Evolutionary conservation across 257 asterid genomes (phyloP).

Genomic region (Mentha longifolia): DNA sequence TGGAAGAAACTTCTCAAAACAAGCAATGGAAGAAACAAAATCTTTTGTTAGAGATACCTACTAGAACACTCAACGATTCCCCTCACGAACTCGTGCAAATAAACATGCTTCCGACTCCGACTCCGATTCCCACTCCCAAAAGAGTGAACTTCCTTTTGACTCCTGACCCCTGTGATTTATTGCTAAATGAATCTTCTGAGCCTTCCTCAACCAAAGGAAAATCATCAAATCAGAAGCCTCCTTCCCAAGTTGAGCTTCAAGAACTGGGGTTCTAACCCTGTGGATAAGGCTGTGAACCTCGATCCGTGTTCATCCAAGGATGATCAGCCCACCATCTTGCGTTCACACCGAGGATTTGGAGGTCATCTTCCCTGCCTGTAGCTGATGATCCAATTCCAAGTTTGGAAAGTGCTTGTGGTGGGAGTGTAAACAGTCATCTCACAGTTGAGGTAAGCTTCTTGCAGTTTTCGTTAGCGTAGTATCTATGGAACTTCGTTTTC

Average conservation of each 20-base stretch:
- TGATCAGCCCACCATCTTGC: conserved; percentile 51
- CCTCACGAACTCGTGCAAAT: conserved; percentile 65
- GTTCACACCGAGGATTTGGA: conserved; percentile 71
- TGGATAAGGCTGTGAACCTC: conserved; percentile 46
- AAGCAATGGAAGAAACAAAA: conserved; percentile 69
- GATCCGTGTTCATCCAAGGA: conserved; percentile 52
- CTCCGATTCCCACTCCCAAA: conserved; percentile 69
- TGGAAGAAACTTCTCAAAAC: conserved; percentile 47
- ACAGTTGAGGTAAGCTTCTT: conserved; percentile 52
- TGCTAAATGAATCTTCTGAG: conserved; percentile 45
- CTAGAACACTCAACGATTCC: conserved; percentile 50
- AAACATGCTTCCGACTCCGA: conserved; percentile 59
- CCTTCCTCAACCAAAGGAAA: conserved; percentile 58
- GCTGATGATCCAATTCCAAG: conserved; percentile 48
- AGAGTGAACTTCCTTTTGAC: conserved; percentile 73
- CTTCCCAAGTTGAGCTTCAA: conserved; percentile 73
- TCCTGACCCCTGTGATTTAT: conserved; percentile 55
- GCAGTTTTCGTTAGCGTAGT: neutral
- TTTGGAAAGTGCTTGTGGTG: conserved; percentile 47
- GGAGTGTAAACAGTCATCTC: conserved; percentile 45
- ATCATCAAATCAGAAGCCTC: conserved; percentile 57
- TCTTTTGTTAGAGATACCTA: conserved; percentile 77
- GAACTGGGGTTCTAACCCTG: conserved; percentile 46
- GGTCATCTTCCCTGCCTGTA: conserved; percentile 75
- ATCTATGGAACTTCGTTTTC: neutral